Evolutionary conservation across 1,284 basidiomycete genomes (phyloP), one percentile per base, ranked within the genome.

Genomic region (Ceratobasidium papillatum): DNA sequence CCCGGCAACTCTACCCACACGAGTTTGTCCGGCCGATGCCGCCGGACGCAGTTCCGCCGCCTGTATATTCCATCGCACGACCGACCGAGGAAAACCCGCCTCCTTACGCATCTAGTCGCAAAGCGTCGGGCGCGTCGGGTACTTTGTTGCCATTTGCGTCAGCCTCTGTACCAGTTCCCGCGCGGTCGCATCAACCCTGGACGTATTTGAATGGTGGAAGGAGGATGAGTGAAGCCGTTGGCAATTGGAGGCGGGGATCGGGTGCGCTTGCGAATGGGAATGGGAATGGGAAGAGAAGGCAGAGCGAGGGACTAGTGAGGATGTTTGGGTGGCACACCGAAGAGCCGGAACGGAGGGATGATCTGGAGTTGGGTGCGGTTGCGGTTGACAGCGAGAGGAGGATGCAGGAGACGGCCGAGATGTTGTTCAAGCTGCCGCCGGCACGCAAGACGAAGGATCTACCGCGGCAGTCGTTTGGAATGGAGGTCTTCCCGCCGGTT

Each of bases 1-100:
- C 69, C 9, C 58, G 69, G 9, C 69, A 73, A n/a, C 58, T 73
- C 41, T 73, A 62, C 45, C 69, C 69, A 11, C 58, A 61, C 43
- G 69, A 73, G 30, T 38, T 73, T 12, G n/a, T n/a, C 3, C 56
- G 69, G 14, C 69, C 58, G 0, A 2, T 73, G 2, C 58, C 47
- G 19, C 43, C 69, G n/a, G 58, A 47, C 9, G 22, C 27, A 5
- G 47, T 38, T 1, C 43, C 69, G 1, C 69, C 69, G n/a, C 69
- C 69, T 9, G 47, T 73, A 0, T 73, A 62, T 36, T 73, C 69
- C 4, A 14, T 62, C 12, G 69, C 69, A 5, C 64, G 32, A 3
- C 47, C 64, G 12, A 43, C 43, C 14, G 56, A 71, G 41, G 32
- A 32, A 19, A 7, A 22, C 36, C 56, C 43, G n/a, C 56, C 68